These are phyloP conservation scores for Penicillium janthinellum DNA, from an alignment of 2,329 filamentous ascomycete species.

Conservation along the genomic window DNA sequence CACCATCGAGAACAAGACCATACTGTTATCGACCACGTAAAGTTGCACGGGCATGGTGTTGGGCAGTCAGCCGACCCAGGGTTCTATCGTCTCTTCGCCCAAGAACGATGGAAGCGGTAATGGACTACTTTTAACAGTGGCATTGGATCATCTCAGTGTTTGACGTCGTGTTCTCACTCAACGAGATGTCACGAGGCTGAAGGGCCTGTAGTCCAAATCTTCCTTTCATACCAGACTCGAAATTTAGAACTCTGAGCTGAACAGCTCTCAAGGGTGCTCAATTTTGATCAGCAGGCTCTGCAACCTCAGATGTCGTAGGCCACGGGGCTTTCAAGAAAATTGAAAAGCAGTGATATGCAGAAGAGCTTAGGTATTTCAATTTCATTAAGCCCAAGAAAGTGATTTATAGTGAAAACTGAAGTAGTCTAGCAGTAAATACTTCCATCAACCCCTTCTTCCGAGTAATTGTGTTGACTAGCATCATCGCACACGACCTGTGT, in stretches of 20 bases:
- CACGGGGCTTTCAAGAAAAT: neutral
- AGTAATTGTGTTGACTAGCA: neutral
- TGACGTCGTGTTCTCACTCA: neutral
- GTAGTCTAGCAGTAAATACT: neutral
- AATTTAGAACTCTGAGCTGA: constrained; percentile 1
- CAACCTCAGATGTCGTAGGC: constrained; percentile 3
- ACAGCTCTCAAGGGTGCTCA: constrained; percentile 1
- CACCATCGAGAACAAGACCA: too few species aligned
- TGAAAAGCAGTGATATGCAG: constrained; percentile 5
- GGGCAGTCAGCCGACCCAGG: neutral
- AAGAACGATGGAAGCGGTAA: neutral
- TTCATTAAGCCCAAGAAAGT: neutral
- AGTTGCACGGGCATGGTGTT: constrained; percentile 3
- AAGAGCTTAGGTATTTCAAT: constrained; percentile 1
- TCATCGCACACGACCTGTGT: neutral
- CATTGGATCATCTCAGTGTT: neutral
- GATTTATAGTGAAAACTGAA: neutral
- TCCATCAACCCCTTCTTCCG: neutral
- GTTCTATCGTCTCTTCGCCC: constrained; percentile 1
- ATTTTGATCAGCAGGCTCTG: constrained; percentile 6
- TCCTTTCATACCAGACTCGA: neutral
- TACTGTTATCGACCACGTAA: neutral
- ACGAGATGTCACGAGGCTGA: neutral
- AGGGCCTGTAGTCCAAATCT: neutral
- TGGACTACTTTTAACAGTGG: neutral